phyloP scores from a whole-genome alignment of 2,329 filamentous ascomycete genomes.

The Hyphodiscus sp. region DNA sequence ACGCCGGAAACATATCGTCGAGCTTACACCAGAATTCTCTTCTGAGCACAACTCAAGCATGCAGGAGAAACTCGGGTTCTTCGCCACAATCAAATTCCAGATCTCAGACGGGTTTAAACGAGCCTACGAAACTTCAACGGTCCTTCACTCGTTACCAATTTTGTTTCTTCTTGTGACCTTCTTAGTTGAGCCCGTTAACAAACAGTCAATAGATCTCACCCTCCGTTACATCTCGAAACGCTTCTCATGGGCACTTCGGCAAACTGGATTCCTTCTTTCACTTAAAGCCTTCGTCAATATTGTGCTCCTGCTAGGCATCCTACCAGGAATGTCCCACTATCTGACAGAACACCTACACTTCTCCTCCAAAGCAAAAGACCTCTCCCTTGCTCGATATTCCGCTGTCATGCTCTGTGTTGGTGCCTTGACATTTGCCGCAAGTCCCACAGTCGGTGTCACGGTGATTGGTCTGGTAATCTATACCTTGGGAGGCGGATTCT shows the following conservation, averaged over 20 bases:
- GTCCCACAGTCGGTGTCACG: conserved; percentile 18
- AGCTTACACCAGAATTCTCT: conserved; percentile 4
- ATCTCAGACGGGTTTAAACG: conserved; percentile 10
- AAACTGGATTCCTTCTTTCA: conserved; percentile 23
- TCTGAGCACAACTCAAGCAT: neutral
- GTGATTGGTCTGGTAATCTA: conserved; percentile 20
- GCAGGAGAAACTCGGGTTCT: neutral
- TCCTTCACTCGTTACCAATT: conserved; percentile 24
- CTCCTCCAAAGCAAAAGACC: conserved; percentile 19
- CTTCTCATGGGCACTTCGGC: conserved; percentile 20
- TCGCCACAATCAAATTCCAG: conserved; percentile 9
- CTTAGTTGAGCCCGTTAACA: conserved; percentile 12
- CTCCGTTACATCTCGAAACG: conserved; percentile 26
- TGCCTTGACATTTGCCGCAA: conserved; percentile 16
- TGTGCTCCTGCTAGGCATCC: conserved; percentile 18
- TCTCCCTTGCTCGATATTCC: conserved; percentile 20
- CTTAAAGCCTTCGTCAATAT: conserved; percentile 24
- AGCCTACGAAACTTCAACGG: conserved; percentile 13
- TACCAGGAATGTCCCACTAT: conserved; percentile 20
- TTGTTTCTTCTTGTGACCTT: conserved; percentile 28
- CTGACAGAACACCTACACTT: conserved; percentile 14
- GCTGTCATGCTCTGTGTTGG: conserved; percentile 16
- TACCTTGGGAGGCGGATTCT: conserved; percentile 24
- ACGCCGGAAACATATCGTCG: conserved; percentile 10
- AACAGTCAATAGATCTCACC: conserved; percentile 14